These are phyloP conservation scores for Ogataea philodendri DNA, from an alignment of 805 yeast species.

Conservation along the genomic window DNA sequence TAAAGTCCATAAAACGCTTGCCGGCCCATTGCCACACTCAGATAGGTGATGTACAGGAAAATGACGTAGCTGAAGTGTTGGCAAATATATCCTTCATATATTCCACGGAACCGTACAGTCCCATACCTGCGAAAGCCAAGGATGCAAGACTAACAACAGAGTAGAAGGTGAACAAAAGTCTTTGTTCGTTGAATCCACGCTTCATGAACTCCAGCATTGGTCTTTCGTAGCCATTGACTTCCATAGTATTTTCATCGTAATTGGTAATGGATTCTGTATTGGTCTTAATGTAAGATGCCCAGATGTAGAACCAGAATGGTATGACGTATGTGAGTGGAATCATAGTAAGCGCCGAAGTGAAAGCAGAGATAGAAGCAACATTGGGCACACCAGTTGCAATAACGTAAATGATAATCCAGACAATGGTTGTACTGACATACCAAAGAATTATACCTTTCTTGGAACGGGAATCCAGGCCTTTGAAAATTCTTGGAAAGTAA, in stretches of 20 bases:
- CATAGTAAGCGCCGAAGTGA: constrained; percentile 29
- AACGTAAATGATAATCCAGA: constrained; percentile 21
- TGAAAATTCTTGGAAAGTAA: constrained; percentile 35
- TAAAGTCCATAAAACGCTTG: too few relatives aligned
- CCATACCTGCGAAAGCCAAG: constrained; percentile 30
- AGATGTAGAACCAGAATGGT: constrained; percentile 25
- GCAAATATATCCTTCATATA: constrained; percentile 29
- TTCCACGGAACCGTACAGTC: constrained; percentile 31
- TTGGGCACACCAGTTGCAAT: constrained; percentile 31
- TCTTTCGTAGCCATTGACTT: constrained; percentile 5
- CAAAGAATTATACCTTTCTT: constrained; percentile 30
- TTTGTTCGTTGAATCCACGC: constrained; percentile 20
- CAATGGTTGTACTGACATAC: constrained; percentile 13
- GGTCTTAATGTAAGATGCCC: constrained; percentile 22
- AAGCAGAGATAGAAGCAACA: constrained; percentile 26
- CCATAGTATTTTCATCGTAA: constrained; percentile 7
- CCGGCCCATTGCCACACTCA: too few relatives aligned
- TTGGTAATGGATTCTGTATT: constrained; percentile 6
- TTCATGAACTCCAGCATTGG: constrained; percentile 1
- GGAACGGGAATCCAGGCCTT: constrained; percentile 35
- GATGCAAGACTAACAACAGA: constrained; percentile 26
- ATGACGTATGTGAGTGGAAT: constrained; percentile 32
- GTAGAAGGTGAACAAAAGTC: constrained; percentile 22
- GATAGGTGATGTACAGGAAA: constrained; percentile 33
- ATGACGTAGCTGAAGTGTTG: constrained; percentile 29